Conservation (phyloP, 345 rosid species). For the Mercurialis annua region DNA sequence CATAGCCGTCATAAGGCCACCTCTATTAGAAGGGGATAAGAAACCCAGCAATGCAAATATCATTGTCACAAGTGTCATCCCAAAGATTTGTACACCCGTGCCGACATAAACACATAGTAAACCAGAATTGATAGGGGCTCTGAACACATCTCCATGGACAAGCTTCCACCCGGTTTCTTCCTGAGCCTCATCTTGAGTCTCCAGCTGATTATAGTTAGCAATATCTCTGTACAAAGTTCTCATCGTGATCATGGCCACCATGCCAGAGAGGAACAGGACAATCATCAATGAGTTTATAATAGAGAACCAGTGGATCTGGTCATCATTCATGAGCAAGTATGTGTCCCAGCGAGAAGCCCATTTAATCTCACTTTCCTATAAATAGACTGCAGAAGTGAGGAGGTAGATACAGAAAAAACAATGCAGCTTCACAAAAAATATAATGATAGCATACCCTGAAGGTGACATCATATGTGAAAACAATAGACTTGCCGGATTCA, state of each 20-base stretch:
- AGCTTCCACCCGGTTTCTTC: slow-evolving; percentile 99
- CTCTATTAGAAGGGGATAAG: slow-evolving; percentile 94
- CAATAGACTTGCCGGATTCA: slow-evolving; percentile 62
- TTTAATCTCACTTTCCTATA: slow-evolving; percentile 86
- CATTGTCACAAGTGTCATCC: slow-evolving; percentile 94
- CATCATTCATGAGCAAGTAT: slow-evolving; percentile 94
- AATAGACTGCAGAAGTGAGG: slow-evolving; percentile 3
- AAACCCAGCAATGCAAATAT: slow-evolving; percentile 91
- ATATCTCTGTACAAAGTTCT: slow-evolving; percentile 93
- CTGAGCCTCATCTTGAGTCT: slow-evolving; percentile 97
- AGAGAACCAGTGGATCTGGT: slow-evolving; percentile 98
- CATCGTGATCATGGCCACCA: slow-evolving; percentile 99
- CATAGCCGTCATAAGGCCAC: slow-evolving; percentile 99
- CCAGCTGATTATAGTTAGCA: slow-evolving; percentile 90
- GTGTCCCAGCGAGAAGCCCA: slow-evolving; percentile 99
- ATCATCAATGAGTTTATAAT: slow-evolving; percentile 96
- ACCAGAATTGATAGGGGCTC: slow-evolving; percentile 79
- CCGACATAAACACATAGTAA: slow-evolving; percentile 90
- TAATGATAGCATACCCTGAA: slow-evolving; percentile 51
- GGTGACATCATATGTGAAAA: slow-evolving; percentile 89
- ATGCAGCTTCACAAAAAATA: background rate
- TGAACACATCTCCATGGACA: slow-evolving; percentile 92
- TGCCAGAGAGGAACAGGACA: slow-evolving; percentile 94
- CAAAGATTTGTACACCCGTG: slow-evolving; percentile 90
- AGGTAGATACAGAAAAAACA: background rate